Evolutionary conservation across 2,329 filamentous ascomycete species (phyloP).

Genomic region (Juglanconis juglandina): DNA sequence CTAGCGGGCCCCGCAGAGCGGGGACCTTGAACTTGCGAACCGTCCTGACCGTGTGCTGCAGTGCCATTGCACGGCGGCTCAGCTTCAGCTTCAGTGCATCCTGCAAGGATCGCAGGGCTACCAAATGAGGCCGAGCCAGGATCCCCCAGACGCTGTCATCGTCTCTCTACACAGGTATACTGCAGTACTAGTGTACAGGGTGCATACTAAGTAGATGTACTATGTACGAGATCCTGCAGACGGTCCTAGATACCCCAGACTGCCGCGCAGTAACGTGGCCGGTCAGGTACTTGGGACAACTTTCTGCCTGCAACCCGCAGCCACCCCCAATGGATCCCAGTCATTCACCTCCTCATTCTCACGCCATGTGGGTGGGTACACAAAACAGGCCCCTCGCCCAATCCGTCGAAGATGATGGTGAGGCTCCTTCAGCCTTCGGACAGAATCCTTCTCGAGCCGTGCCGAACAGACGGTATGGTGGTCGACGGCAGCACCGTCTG

Average conservation of each 20-base stretch:
- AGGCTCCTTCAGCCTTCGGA: neutral
- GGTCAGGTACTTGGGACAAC: neutral
- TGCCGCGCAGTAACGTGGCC: neutral
- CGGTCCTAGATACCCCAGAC: neutral
- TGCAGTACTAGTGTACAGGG: neutral
- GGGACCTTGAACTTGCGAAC: neutral
- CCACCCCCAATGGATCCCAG: neutral
- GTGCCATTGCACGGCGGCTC: neutral
- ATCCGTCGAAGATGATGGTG: neutral
- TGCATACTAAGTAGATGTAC: neutral
- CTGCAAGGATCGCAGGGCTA: neutral
- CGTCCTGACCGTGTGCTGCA: neutral
- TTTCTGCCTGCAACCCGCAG: neutral
- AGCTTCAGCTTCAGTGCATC: neutral
- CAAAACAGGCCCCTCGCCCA: neutral
- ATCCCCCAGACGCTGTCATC: neutral
- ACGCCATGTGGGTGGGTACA: constrained; percentile 1
- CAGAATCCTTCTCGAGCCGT: neutral
- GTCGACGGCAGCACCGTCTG: neutral
- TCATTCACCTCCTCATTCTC: neutral
- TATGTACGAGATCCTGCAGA: neutral
- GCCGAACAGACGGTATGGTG: neutral
- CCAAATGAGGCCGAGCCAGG: constrained; percentile 2
- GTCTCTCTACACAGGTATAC: neutral
- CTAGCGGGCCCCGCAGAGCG: neutral